Percentiles rank a stretch among this genome's conserved stretches.
These are phyloP conservation scores for Tetrapisispora pingtungensis DNA, from an alignment of 805 yeast genomes.

Conservation along the genomic window DNA sequence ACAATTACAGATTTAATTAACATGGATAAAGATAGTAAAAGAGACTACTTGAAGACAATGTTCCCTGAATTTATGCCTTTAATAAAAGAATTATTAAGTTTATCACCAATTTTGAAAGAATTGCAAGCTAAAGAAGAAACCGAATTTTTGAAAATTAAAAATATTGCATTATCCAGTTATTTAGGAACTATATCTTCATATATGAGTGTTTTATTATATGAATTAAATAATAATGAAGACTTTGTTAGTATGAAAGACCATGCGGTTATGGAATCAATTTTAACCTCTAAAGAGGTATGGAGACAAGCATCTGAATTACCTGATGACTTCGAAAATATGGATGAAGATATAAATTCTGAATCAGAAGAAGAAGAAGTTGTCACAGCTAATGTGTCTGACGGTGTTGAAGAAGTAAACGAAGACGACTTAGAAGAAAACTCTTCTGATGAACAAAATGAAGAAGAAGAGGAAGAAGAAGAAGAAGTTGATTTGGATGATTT, in stretches of 20 bases:
- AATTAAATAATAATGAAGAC: conserved; percentile 42
- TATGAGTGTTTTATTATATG: conserved; percentile 60
- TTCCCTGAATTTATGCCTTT: conserved; percentile 84
- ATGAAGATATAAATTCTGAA: conserved; percentile 7
- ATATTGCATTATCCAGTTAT: conserved; percentile 66
- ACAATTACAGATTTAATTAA: conserved; percentile 36
- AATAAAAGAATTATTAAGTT: conserved; percentile 44
- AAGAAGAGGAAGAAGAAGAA: conserved; percentile 14
- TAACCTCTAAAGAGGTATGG: conserved; percentile 81
- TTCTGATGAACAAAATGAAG: too few species aligned
- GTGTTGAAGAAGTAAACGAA: conserved; percentile 14
- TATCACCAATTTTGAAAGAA: conserved; percentile 35
- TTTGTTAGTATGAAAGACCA: conserved; percentile 68
- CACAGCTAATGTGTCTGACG: conserved; percentile 18
- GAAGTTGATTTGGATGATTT: conserved; percentile 31
- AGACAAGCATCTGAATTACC: conserved; percentile 61
- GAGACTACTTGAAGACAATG: conserved; percentile 43
- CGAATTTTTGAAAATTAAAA: conserved; percentile 41
- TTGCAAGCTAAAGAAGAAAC: conserved; percentile 25
- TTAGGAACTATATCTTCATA: conserved; percentile 70
- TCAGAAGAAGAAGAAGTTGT: conserved; percentile 19
- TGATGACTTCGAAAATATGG: conserved; percentile 17
- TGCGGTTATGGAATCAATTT: conserved; percentile 78
- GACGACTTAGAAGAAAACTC: conserved; percentile 12
- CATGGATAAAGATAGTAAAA: conserved; percentile 45